phyloP scores from a whole-genome alignment of 345 rosid species.

The Bretschneidera sinensis region DNA sequence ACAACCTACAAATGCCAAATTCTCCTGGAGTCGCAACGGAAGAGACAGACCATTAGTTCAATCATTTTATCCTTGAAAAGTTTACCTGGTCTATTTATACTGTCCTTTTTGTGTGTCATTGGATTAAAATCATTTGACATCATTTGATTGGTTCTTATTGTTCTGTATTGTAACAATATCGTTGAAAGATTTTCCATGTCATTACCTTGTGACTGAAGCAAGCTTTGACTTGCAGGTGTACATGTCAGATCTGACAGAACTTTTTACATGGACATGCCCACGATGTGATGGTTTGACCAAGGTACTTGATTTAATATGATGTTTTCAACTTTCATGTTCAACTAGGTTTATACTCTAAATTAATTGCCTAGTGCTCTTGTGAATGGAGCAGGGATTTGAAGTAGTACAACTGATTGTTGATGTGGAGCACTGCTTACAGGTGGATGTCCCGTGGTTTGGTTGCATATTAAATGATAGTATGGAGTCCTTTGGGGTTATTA shows the following conservation, averaged over 20 bases:
- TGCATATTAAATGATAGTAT: slow-evolving; percentile 1
- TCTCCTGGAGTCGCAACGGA: too few relatives aligned
- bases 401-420: slow-evolving; percentile 79
- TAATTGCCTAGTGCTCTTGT: slow-evolving; percentile 10
- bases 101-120: too few relatives aligned
- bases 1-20: too few relatives aligned
- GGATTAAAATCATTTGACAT: too few relatives aligned
- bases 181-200: not conserved
- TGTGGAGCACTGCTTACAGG: slow-evolving; percentile 83
- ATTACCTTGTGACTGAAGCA: slow-evolving; percentile 7
- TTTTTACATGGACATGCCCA: slow-evolving; percentile 84
- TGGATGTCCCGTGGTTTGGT: slow-evolving; percentile 11
- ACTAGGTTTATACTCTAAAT: not conserved
- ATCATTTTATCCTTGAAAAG: too few relatives aligned
- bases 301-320: slow-evolving; percentile 32
- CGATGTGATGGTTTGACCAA: slow-evolving; percentile 73
- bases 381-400: slow-evolving; percentile 69
- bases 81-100: too few relatives aligned
- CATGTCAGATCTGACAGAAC: slow-evolving; percentile 70
- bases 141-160: not conserved
- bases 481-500: not conserved
- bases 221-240: slow-evolving; percentile 55
- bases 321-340: slow-evolving; percentile 1
- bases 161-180: not conserved
- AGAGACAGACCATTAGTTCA: too few relatives aligned